Conservation (phyloP, 257 asterid genomes). For the Ballota nigra region DNA sequence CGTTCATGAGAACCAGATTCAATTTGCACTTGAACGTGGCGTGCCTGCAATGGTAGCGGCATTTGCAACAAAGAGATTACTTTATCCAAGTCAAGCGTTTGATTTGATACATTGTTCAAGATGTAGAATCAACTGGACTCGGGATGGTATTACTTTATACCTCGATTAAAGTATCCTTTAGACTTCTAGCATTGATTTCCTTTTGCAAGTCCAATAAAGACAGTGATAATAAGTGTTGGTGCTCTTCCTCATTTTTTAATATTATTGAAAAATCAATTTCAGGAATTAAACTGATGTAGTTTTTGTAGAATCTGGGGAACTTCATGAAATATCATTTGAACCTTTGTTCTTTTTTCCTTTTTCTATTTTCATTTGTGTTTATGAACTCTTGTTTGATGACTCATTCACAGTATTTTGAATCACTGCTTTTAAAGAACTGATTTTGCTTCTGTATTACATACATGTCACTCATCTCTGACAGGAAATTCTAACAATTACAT, state of each 20-base stretch:
- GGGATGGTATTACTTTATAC: slow-evolving; percentile 65
- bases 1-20: slow-evolving; percentile 96
- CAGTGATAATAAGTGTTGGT: not conserved
- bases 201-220: not conserved
- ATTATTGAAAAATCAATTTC: not conserved
- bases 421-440: not conserved
- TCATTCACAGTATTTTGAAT: not conserved
- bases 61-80: slow-evolving; percentile 70
- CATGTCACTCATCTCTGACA: slow-evolving; percentile 3
- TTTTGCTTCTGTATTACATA: slow-evolving; percentile 9
- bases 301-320: not conserved
- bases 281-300: not conserved
- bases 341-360: not conserved
- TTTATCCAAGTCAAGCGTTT: slow-evolving; percentile 93
- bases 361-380: not conserved
- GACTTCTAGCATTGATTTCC: slow-evolving; percentile 3
- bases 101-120: slow-evolving; percentile 93
- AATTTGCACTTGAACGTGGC: slow-evolving; percentile 96
- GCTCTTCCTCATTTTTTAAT: not conserved
- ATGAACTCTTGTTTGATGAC: not conserved
- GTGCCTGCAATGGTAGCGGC: slow-evolving; percentile 97
- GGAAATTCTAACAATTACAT: not conserved
- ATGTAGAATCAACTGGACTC: slow-evolving; percentile 96
- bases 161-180: not conserved
- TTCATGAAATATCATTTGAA: not conserved